Conservation (phyloP, 2,329 filamentous ascomycete genomes). For the Boeremia exigua region DNA sequence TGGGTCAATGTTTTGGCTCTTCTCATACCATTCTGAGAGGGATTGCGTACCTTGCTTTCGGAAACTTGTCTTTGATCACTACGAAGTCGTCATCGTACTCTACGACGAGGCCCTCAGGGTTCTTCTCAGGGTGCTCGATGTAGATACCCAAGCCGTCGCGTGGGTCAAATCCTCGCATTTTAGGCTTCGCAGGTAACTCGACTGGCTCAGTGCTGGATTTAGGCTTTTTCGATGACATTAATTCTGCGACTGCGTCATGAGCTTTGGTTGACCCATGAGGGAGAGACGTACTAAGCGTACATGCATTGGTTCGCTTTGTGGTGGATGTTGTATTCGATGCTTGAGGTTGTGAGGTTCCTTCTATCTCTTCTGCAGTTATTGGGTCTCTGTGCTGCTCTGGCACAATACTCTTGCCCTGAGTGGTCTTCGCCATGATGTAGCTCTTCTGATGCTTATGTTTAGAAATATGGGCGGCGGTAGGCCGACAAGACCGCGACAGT, state of each 20-base stretch:
- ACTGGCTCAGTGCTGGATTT: slow-evolving; percentile 30
- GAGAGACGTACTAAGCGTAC: slow-evolving; percentile 26
- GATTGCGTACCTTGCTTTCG: slow-evolving; percentile 64
- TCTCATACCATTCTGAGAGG: background rate
- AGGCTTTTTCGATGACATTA: slow-evolving; percentile 53
- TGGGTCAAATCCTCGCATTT: slow-evolving; percentile 38
- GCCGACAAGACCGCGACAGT: background rate
- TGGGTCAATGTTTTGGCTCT: background rate
- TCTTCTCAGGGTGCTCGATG: slow-evolving; percentile 66
- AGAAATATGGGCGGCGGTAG: background rate
- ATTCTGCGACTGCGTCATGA: slow-evolving; percentile 52
- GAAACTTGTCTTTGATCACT: slow-evolving; percentile 81
- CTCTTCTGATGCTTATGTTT: background rate
- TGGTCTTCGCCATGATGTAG: background rate
- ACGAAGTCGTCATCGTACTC: slow-evolving; percentile 73
- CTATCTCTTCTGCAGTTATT: slow-evolving; percentile 6
- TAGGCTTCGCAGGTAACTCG: slow-evolving; percentile 14
- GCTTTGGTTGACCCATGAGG: slow-evolving; percentile 18
- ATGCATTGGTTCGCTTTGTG: slow-evolving; percentile 47
- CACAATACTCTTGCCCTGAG: background rate
- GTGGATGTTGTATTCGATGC: background rate
- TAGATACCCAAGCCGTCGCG: slow-evolving; percentile 72
- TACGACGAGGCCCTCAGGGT: slow-evolving; percentile 65
- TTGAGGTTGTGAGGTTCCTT: slow-evolving; percentile 1
- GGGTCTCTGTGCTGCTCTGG: slow-evolving; percentile 6